phyloP scores from a whole-genome alignment of 495 filamentous ascomycete species.

The Darksidea phi region DNA sequence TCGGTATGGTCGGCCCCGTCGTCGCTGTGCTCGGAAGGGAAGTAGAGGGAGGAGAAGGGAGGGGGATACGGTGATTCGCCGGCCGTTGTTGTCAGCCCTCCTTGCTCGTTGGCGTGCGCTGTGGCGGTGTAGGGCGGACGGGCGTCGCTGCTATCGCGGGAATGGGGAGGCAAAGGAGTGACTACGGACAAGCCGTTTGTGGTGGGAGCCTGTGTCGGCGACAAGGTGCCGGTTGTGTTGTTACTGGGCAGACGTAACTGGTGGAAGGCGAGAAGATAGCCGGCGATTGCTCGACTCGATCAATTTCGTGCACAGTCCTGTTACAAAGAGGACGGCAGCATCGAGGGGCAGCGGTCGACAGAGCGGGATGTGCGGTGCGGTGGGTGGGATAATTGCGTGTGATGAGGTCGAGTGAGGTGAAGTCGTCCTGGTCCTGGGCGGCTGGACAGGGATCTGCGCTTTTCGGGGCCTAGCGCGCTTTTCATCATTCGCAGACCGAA shows the following conservation, averaged over 20 bases:
- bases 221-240: slow-evolving; percentile 61
- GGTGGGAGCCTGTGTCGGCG: slow-evolving; percentile 60
- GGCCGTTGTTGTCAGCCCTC: slow-evolving; percentile 52
- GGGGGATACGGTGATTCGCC: slow-evolving; percentile 56
- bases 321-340: slow-evolving; percentile 24
- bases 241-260: slow-evolving; percentile 28
- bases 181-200: slow-evolving; percentile 66
- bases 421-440: neutral
- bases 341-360: slow-evolving; percentile 1
- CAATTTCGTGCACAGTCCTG: slow-evolving; percentile 12
- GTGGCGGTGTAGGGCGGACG: slow-evolving; percentile 59
- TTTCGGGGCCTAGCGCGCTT: neutral
- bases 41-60: slow-evolving; percentile 65
- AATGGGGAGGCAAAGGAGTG: slow-evolving; percentile 39
- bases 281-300: slow-evolving; percentile 27
- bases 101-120: slow-evolving; percentile 7
- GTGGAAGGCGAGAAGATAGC: slow-evolving; percentile 27
- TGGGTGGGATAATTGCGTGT: neutral
- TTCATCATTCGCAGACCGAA: neutral
- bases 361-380: neutral
- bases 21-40: slow-evolving; percentile 42
- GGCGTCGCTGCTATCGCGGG: slow-evolving; percentile 41
- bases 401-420: slow-evolving; percentile 1
- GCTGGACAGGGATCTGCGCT: neutral
- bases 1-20: slow-evolving; percentile 57